phyloP scores from a whole-genome alignment of 345 rosid species.

The Melaleuca quinquenervia region DNA sequence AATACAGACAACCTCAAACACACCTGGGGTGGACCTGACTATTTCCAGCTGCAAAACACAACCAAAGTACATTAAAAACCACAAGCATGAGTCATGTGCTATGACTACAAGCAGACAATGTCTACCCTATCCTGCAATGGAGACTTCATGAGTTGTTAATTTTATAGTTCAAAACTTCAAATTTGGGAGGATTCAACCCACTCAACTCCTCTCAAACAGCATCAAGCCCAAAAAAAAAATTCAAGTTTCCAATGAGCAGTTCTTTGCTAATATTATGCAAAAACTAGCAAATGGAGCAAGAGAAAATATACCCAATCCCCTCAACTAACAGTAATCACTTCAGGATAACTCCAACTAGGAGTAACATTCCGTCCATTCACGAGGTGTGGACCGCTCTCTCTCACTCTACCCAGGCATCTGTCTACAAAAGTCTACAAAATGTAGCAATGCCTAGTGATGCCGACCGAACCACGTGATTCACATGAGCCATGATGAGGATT shows the following conservation, averaged over 20 bases:
- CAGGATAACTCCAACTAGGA: neutral
- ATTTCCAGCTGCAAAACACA: constrained; percentile 38
- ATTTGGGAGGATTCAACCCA: neutral
- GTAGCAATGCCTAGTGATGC: neutral
- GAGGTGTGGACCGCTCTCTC: neutral
- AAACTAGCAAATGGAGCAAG: neutral
- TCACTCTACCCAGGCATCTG: neutral
- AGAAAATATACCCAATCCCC: neutral
- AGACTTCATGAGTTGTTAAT: neutral
- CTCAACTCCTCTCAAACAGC: neutral
- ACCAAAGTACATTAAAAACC: neutral
- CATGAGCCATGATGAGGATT: neutral
- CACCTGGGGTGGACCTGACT: constrained; percentile 50
- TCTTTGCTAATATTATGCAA: neutral
- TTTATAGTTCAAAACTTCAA: neutral
- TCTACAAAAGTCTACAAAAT: neutral
- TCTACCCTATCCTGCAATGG: neutral
- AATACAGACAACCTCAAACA: constrained; percentile 32
- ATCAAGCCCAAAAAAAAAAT: neutral
- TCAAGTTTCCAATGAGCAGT: neutral
- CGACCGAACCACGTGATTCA: neutral
- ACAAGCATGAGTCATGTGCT: neutral
- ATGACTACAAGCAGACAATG: neutral
- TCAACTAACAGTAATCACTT: neutral
- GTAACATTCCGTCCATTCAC: neutral